phyloP scores from a whole-genome alignment of 2,329 filamentous ascomycete genomes.

The Pseudocercospora vitis region DNA sequence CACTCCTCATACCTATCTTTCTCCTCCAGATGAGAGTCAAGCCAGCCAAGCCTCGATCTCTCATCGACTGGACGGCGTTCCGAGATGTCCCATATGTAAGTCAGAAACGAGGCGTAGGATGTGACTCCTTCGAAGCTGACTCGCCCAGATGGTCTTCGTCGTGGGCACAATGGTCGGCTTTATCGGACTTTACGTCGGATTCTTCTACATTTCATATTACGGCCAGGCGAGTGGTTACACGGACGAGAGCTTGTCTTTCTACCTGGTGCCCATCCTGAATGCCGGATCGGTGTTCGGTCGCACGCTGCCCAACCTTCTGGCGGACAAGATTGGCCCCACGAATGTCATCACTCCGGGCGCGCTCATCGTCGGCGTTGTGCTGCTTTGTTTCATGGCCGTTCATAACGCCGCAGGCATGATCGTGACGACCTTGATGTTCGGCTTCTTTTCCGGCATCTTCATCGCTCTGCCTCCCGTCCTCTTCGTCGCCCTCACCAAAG shows the following conservation, averaged over 20 bases:
- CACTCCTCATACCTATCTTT: conserved; percentile 33
- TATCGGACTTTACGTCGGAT: conserved; percentile 41
- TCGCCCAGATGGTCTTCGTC: conserved; percentile 35
- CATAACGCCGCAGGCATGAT: conserved; percentile 39
- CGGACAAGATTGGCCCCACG: conserved; percentile 42
- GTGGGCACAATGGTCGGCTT: conserved; percentile 41
- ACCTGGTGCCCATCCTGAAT: conserved; percentile 47
- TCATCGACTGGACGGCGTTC: conserved; percentile 45
- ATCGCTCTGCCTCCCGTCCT: conserved; percentile 45
- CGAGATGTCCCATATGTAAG: conserved; percentile 40
- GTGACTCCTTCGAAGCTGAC: not conserved
- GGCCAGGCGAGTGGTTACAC: conserved; percentile 36
- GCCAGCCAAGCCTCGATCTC: conserved; percentile 38
- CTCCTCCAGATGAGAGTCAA: conserved; percentile 41
- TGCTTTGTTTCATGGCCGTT: conserved; percentile 43
- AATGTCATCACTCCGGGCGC: conserved; percentile 40
- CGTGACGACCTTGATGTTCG: conserved; percentile 40
- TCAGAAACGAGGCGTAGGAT: not conserved
- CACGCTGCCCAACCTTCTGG: conserved; percentile 41
- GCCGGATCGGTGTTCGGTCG: conserved; percentile 45
- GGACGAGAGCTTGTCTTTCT: conserved; percentile 41
- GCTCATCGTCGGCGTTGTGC: conserved; percentile 37
- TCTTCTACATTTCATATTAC: conserved; percentile 47
- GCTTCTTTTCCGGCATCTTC: conserved; percentile 48
- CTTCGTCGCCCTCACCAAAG: conserved; percentile 43